Evolutionary conservation across 495 filamentous ascomycete species (phyloP).

Genomic region (Hyaloscypha variabilis): DNA sequence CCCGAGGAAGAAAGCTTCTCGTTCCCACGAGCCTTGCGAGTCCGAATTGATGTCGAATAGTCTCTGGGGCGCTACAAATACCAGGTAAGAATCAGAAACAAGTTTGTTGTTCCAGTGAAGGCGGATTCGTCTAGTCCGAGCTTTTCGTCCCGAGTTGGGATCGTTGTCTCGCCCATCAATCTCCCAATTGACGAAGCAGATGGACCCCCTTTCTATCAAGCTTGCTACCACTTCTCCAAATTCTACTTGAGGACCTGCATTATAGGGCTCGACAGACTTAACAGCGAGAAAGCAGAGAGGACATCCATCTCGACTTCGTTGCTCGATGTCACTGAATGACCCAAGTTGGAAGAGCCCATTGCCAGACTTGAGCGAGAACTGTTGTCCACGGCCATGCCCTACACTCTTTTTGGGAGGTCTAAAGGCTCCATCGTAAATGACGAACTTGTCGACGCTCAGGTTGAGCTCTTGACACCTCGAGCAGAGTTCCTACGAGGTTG

Average conservation of each 20-base stretch:
- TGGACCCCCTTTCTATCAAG: neutral
- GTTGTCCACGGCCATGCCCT: neutral
- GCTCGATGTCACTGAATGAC: neutral
- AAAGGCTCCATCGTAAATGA: neutral
- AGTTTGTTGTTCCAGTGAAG: neutral
- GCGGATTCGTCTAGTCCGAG: neutral
- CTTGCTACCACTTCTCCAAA: neutral
- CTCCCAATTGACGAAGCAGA: conserved; percentile 7
- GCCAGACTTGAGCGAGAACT: neutral
- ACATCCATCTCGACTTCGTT: neutral
- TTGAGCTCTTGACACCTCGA: neutral
- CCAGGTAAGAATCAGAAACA: neutral
- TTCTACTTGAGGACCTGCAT: too few species aligned
- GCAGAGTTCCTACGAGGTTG: conserved; percentile 6
- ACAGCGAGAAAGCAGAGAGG: neutral
- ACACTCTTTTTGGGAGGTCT: neutral
- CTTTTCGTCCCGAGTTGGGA: neutral
- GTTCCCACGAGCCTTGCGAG: conserved; percentile 4
- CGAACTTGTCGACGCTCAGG: conserved; percentile 5
- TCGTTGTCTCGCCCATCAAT: conserved; percentile 7
- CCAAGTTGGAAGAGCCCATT: neutral
- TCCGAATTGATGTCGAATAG: conserved; percentile 2
- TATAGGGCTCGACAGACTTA: neutral
- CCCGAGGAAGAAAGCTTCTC: conserved; percentile 9
- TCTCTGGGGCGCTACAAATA: neutral